Base-by-base conservation (phyloP, 352 stramenopile genomes). In the Hyaloperonospora arabidopsidis region DNA sequence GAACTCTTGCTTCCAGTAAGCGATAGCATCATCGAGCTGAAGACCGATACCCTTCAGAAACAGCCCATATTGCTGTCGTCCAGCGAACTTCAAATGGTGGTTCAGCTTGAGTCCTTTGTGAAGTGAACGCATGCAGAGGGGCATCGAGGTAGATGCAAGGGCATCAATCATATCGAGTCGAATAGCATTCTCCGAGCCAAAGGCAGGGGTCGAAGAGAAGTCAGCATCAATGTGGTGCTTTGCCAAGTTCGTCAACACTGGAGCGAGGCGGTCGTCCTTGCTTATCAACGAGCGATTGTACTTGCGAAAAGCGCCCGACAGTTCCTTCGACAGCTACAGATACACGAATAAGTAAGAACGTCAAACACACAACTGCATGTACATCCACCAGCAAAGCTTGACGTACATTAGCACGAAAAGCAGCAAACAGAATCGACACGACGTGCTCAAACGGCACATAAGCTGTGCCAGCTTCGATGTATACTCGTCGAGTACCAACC, bases 11-110 rank as follows among this genome's bases (percentile, higher is more conserved):
- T 97, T 91, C 84, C 97, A 99, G 70, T 97, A 99, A 10, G 83
- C 65, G 39, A 98, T 84, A 11, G 95, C 95, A 63, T 98, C 95
- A 50, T 99, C 96, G 48, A 99, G 73, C 17, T 87, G 79, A 56
- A 99, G 76, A 0, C 97, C 97, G 28, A 94, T 94, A 32, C 94
- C 96, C 70, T 99, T 99, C 23, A 99, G 81, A 73, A 99, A 99
- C 6, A 99, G 82, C 11, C 96, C 95, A 68, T 98, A 99, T 66
- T 99, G 97, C 66, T 98, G 76, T 28, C 97, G 83, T 13, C 94
- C 97, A 44, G 83, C 88, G 69, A 99, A 96, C 67, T 98, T 98
- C 19, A 99, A 69, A 59, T 99, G 97, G 65, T 98, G 89, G 51
- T 98, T 95, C 25, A 86, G 70, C 58, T 97, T 93, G 5, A 99